Percentiles rank a stretch among this genome's conserved stretches.
Evolutionary conservation across 164 flowering plant species (phyloP).

Genomic region (Chimonanthus salicifolius): DNA sequence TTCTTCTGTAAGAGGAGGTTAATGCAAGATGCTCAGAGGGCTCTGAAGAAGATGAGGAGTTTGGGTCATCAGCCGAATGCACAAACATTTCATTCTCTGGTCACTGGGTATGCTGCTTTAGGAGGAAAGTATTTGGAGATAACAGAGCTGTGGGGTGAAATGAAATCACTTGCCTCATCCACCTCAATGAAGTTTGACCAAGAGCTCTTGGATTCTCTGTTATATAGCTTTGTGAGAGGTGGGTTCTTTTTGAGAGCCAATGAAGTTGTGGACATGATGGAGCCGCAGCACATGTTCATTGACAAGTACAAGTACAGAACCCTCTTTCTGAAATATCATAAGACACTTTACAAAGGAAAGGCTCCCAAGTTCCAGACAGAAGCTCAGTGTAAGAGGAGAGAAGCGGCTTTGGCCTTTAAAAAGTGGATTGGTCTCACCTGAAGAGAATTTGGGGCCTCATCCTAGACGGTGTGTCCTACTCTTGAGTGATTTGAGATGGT

Average conservation of each 20-base stretch:
- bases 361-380: constrained; percentile 80
- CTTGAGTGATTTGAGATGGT: background rate
- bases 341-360: constrained; percentile 72
- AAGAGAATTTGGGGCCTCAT: background rate
- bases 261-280: constrained; percentile 88
- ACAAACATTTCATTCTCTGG: constrained; percentile 92
- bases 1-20: constrained; percentile 85
- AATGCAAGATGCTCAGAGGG: constrained; percentile 96
- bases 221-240: constrained; percentile 89
- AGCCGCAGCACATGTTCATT: constrained; percentile 68
- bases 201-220: constrained; percentile 82
- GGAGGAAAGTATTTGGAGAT: constrained; percentile 88
- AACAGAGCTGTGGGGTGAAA: constrained; percentile 92
- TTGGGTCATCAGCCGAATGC: constrained; percentile 85
- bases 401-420: constrained; percentile 74
- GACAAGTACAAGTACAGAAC: constrained; percentile 86
- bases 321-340: constrained; percentile 85
- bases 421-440: constrained; percentile 65
- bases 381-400: constrained; percentile 69
- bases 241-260: constrained; percentile 86
- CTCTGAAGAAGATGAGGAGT: constrained; percentile 84
- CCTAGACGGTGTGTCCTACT: background rate
- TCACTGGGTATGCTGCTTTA: constrained; percentile 86
- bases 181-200: constrained; percentile 77
- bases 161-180: constrained; percentile 65